These are phyloP conservation scores for Aspergillus cristatus DNA, from an alignment of 495 filamentous ascomycete species.

Conservation along the genomic window DNA sequence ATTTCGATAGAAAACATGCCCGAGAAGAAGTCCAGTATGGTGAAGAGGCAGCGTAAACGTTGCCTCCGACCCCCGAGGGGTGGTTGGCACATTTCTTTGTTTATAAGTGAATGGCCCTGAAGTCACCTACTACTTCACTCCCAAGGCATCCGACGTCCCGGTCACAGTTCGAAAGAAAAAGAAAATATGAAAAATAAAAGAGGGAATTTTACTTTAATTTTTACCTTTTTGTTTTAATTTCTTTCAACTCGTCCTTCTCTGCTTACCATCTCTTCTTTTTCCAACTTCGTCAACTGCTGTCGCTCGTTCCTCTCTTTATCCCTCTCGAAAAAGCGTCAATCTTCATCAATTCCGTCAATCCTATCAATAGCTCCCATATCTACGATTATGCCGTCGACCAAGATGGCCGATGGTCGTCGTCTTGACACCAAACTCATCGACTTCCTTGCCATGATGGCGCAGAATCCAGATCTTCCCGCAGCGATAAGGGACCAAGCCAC, in stretches of 20 bases:
- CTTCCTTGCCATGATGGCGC: no score
- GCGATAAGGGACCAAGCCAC: no score
- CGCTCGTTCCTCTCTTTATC: no score
- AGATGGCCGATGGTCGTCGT: no score
- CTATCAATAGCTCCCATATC: no score
- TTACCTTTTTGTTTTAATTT: background rate
- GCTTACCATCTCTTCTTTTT: background rate
- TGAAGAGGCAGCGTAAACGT: slow-evolving; percentile 8
- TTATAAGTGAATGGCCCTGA: slow-evolving; percentile 7
- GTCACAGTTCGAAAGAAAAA: background rate
- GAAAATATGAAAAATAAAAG: background rate
- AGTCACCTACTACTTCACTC: slow-evolving; percentile 4
- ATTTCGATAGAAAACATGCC: slow-evolving; percentile 1
- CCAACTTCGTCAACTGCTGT: background rate
- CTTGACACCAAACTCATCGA: no score
- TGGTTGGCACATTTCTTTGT: slow-evolving; percentile 19
- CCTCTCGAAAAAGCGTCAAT: no score
- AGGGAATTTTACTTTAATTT: no score
- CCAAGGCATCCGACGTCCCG: background rate
- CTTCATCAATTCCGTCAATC: no score
- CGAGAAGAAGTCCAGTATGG: slow-evolving; percentile 4
- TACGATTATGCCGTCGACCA: no score
- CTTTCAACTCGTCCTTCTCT: background rate
- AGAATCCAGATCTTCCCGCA: no score
- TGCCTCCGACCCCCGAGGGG: slow-evolving; percentile 8